Percentiles rank a stretch among this genome's conserved stretches.
phyloP scores from a whole-genome alignment of 345 rosid genomes.

The Rubroshorea leprosula region DNA sequence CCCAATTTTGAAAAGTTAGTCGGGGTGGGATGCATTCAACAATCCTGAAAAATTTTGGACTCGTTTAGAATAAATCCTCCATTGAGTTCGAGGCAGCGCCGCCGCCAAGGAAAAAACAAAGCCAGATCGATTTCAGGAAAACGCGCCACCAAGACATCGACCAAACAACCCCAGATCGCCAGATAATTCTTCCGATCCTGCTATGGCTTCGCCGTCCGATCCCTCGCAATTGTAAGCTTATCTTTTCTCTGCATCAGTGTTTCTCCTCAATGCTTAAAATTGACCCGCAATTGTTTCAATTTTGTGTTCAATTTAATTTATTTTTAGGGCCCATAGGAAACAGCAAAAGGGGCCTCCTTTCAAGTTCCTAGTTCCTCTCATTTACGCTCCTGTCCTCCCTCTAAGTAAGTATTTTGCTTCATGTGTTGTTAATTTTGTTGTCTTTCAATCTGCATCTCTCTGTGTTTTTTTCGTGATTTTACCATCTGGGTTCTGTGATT shows the following conservation, averaged over 20 bases:
- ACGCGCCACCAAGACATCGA: not conserved
- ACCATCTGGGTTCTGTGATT: not conserved
- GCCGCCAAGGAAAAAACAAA: no score
- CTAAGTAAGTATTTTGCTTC: conserved; percentile 41
- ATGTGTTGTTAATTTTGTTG: no score
- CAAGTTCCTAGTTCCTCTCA: conserved; percentile 75
- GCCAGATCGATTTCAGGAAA: no score
- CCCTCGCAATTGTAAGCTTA: conserved; percentile 22
- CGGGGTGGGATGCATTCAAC: no score
- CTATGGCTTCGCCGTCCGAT: conserved; percentile 28
- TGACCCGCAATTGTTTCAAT: not conserved
- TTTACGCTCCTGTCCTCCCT: conserved; percentile 93
- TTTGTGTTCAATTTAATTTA: not conserved
- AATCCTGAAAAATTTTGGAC: no score
- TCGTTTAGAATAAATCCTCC: no score
- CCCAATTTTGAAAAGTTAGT: no score
- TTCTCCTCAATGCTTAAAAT: not conserved
- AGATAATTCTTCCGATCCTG: not conserved
- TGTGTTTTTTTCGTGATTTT: not conserved
- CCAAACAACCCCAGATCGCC: not conserved
- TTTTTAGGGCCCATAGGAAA: conserved; percentile 33
- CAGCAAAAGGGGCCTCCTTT: conserved; percentile 51
- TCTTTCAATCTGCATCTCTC: no score
- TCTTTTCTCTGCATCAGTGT: not conserved
- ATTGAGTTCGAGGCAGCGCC: no score